Conservation (phyloP, 805 yeast genomes). For the Ogataea paraovalis region DNA sequence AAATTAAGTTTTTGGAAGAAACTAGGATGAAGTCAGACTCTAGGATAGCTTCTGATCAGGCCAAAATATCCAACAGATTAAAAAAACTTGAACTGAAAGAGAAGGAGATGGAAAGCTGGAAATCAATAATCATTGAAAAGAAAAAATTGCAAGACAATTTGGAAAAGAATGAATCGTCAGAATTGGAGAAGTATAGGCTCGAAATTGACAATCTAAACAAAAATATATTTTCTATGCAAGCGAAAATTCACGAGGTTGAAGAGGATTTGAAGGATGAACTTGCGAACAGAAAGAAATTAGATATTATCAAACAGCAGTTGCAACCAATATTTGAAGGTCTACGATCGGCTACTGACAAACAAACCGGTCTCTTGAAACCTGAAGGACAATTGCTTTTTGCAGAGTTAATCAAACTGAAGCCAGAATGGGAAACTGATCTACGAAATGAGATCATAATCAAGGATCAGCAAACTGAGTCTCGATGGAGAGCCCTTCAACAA, state of each 20-base stretch:
- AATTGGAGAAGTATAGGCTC: slow-evolving; percentile 13
- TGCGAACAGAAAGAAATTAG: slow-evolving; percentile 25
- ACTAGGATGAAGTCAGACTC: slow-evolving; percentile 34
- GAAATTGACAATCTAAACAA: slow-evolving; percentile 28
- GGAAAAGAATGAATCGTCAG: slow-evolving; percentile 14
- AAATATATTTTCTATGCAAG: slow-evolving; percentile 22
- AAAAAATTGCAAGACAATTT: slow-evolving; percentile 12
- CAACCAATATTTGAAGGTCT: slow-evolving; percentile 22
- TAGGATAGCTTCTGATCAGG: slow-evolving; percentile 33
- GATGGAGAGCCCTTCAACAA: slow-evolving; percentile 38
- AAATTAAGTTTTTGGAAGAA: slow-evolving; percentile 40
- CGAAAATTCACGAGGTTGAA: slow-evolving; percentile 29
- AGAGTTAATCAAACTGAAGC: slow-evolving; percentile 21
- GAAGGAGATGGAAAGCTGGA: slow-evolving; percentile 34
- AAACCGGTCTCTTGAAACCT: slow-evolving; percentile 27
- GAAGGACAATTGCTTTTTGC: slow-evolving; percentile 26
- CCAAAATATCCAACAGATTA: slow-evolving; percentile 24
- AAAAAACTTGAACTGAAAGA: slow-evolving; percentile 33
- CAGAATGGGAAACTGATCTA: slow-evolving; percentile 31
- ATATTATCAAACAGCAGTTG: slow-evolving; percentile 21
- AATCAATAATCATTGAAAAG: slow-evolving; percentile 24
- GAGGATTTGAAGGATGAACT: slow-evolving; percentile 30
- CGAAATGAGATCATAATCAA: slow-evolving; percentile 24
- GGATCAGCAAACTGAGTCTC: slow-evolving; percentile 35
- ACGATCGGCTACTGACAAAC: slow-evolving; percentile 20